Base-by-base conservation (phyloP, 2,329 filamentous ascomycete genomes). In the Hymenoscyphus fraxineus region DNA sequence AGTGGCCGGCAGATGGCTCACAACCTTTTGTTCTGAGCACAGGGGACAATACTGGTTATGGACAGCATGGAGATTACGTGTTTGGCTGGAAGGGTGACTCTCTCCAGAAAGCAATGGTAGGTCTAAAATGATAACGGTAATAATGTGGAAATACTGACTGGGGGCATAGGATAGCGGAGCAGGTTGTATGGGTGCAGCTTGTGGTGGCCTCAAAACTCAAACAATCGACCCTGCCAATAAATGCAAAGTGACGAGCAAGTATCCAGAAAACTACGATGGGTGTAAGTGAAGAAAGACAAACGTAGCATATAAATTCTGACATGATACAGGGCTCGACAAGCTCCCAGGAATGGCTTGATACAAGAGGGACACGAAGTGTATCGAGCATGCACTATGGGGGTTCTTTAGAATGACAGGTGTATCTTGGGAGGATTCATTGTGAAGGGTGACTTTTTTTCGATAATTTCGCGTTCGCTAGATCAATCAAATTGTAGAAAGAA, bases 31-130 rank as follows among this genome's bases (percentile, higher is more conserved):
- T 78, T 65, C 80, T 80, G 72, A 78, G 75, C 72, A 71, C 62
- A 27, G 66, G 80, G 77, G 78, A 80, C 77, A 76, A 71, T 73
- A 78, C 78, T 47, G 81, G 81, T 44, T 76, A 80, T 27, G 79
- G 80, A 7, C 80, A 80, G 16, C 81, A 83, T 71, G 81, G 80
- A 35, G 81, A 83, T 72, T 83, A 83, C 72, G 73, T 83, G 66
- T 83, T 82, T 69, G 81, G 81, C 66, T 82, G 81, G 81, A 79
- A 82, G 70, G 79, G 75, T 64, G 75, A 81, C 69, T 74, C 78
- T 3, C 78, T 83, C 44, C 81, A 83, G 71, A 78, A 76, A 35
- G 62, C 58, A 31, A 64, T 64, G 62, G 35, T 35, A 35, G 9
- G 35, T 35, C 9, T 10, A 35, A 35, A 35, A 35, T 10, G 1